Evolutionary conservation across 352 stramenopile genomes (phyloP).

Genomic region (Globisporangium echinulatum): DNA sequence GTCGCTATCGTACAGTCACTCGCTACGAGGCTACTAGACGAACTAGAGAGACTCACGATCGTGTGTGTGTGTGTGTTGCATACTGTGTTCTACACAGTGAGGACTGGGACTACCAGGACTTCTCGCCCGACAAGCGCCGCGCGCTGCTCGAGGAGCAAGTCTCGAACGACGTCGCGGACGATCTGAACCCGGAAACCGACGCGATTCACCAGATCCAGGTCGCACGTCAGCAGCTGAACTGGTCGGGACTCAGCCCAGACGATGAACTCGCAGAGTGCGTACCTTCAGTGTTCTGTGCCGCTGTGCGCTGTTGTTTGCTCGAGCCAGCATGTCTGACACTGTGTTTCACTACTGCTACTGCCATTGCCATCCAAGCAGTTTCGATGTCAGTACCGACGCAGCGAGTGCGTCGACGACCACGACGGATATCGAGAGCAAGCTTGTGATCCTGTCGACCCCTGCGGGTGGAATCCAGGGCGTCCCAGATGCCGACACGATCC

Average conservation of each 20-base stretch:
- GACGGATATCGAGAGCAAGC: slow-evolving; percentile 22
- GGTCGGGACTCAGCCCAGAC: slow-evolving; percentile 39
- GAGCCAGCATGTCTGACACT: no score
- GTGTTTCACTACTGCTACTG: no score
- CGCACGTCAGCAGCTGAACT: slow-evolving; percentile 22
- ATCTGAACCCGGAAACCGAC: slow-evolving; percentile 25
- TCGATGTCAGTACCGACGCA: slow-evolving; percentile 15
- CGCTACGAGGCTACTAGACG: no score
- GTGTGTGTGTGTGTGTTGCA: background rate
- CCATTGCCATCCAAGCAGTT: slow-evolving; percentile 10
- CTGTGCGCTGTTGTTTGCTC: no score
- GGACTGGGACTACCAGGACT: slow-evolving; percentile 70
- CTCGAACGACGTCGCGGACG: slow-evolving; percentile 28
- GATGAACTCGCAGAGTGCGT: slow-evolving; percentile 39
- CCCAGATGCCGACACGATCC: slow-evolving; percentile 34
- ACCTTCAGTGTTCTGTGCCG: background rate
- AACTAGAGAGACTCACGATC: no score
- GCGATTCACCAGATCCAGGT: slow-evolving; percentile 27
- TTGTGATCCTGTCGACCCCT: slow-evolving; percentile 45
- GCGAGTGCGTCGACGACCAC: no score
- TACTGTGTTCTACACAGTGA: slow-evolving; percentile 21
- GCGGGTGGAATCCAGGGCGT: slow-evolving; percentile 44
- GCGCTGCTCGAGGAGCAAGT: slow-evolving; percentile 51
- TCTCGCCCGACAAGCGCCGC: slow-evolving; percentile 56
- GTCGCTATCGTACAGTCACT: no score